Base-by-base conservation (phyloP, 768 basidiomycete species). In the Termitomyces sp. region DNA sequence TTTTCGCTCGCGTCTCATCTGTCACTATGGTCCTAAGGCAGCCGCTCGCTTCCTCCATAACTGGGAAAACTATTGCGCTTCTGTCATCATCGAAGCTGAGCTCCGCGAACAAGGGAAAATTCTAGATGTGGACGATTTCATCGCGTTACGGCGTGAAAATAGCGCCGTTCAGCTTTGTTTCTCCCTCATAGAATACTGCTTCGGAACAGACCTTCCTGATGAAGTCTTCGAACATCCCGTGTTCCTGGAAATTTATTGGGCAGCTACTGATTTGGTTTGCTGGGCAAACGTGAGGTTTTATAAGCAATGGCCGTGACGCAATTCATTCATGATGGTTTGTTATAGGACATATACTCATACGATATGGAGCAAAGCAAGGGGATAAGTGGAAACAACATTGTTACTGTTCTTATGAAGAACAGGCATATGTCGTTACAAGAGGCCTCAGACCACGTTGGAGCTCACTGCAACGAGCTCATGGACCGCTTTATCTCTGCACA, bases 351-450 rank as follows among this genome's bases (percentile, higher is more conserved):
- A 15, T 87, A 86, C 62, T 87, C 84, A 7, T 89, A 88, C 68
- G 82, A 86, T 66, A 82, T 85, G 79, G 86, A 90, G 61, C 83
- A 86, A 60, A 77, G 80, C 48, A 80, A 80, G 60, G 88, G 85
- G 18, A 79, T 82, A 49, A 73, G 70, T 25, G 82, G 82, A 53
- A 87, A 86, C 64, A 89, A 88, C 64, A 75, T 88, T 60, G 73
- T 90, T 48, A 84, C 83, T 9, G 83, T 88, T 35, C 75, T 86
- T 55, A 86, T 87, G 82, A 67, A 79, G 55, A 77, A 80, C 58
- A 76, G 76, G 50, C 61, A 68, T 20, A 66, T 85, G 47, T 73
- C 74, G 51, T 70, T 88, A 45, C 86, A 88, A 66, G 74, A 76
- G 25, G 82, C 86, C 0, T 74, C 78, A 31, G 80, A 89, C 64